Percentiles rank a stretch among this genome's conserved stretches.
phyloP scores from a whole-genome alignment of 192 early-diverging fungal species.

The Coemansia sp. region DNA sequence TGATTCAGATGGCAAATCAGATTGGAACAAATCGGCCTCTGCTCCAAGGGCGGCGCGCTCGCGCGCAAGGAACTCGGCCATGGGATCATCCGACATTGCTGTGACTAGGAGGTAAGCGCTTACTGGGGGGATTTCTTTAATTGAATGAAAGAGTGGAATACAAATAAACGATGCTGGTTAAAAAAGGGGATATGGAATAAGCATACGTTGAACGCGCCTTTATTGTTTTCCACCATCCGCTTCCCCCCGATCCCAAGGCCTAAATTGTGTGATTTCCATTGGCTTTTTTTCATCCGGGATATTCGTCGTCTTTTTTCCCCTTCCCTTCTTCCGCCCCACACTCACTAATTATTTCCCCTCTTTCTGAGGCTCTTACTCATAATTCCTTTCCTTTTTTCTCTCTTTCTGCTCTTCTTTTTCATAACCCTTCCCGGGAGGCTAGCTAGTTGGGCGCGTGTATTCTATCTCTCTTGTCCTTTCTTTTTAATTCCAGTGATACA shows the following conservation, averaged over 20 bases:
- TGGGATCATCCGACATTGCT: conserved; percentile 61
- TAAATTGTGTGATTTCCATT: not conserved
- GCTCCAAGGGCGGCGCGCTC: conserved; percentile 73
- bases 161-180: not conserved
- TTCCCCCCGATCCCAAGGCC: too few relatives aligned
- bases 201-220: too few relatives aligned
- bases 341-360: too few relatives aligned
- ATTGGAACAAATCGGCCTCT: conserved; percentile 66
- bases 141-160: not conserved
- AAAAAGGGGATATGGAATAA: not conserved
- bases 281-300: not conserved
- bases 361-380: too few relatives aligned
- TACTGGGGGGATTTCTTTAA: not conserved
- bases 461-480: not conserved
- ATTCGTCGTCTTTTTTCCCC: not conserved
- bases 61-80: conserved; percentile 74
- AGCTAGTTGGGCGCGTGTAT: too few relatives aligned
- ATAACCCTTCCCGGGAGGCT: too few relatives aligned
- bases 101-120: not conserved
- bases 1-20: not conserved
- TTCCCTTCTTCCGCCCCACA: not conserved
- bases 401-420: too few relatives aligned
- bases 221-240: too few relatives aligned
- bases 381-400: too few relatives aligned
- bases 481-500: not conserved